Evolutionary conservation across 805 yeast genomes (phyloP), one percentile per base, ranked within the genome.

Genomic region (Pichia thaimueangensis): DNA sequence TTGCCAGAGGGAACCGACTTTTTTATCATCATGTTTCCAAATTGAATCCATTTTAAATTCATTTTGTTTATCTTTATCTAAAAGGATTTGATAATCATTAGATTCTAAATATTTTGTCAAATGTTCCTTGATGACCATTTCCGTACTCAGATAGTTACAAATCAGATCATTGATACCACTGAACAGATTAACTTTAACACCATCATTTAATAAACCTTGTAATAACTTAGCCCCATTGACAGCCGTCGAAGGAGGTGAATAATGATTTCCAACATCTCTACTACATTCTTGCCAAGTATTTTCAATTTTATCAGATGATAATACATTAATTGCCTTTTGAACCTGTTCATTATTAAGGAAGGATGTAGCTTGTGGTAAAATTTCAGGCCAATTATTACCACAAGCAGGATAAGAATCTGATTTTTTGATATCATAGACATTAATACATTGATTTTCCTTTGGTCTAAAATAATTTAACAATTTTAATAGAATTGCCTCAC

Each of bases 361-460:
- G 5, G 71, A 68, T 0, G 67, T 64, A 15, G 82, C 76, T 23
- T 56, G 42, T 1, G 55, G 62, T 46, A 82, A 65, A 45, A 71
- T 80, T 16, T 72, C 71, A 0, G 98, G 98, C 97, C 97, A 93
- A 59, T 83, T 82, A 76, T 77, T 70, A 6, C 97, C 97, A 64
- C 98, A 93, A 0, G 82, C 64, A 0, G 97, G 97, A 53, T 70
- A 86, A 0, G 78, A 62, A 58, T 88, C 96, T 29, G 64, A 68
- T 41, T 83, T 64, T 29, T 82, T 73, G 42, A 76, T 75, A 59
- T 93, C 95, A 59, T 93, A 91, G 73, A 88, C 78, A 63, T 93
- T 93, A 54, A 76, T 51, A 59, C 98, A 91, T 44, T 73, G 54
- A 70, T 61, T 29, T 12, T 35, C 16, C 6, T 37, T 33, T 15